A percentile compares a stretch with the other conserved stretches of the same genome.
phyloP scores from a whole-genome alignment of 75 land plant species.

The Picea sitchensis region DNA sequence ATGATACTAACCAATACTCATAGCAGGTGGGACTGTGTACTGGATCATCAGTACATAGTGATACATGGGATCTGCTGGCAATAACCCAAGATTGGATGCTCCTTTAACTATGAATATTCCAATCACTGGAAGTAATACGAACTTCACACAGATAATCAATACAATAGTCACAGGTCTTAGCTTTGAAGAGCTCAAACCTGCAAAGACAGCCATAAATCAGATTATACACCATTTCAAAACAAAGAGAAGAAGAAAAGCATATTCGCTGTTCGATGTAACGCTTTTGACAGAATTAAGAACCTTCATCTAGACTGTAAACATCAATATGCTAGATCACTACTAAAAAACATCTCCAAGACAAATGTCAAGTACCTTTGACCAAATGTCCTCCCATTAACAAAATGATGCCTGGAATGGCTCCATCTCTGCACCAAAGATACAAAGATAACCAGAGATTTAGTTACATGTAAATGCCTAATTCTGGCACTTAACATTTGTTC shows the following conservation, averaged over 20 bases:
- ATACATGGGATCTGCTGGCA: conserved; percentile 47
- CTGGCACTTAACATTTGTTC: too few relatives aligned
- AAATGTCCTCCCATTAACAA: conserved; percentile 27
- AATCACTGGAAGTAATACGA: too few relatives aligned
- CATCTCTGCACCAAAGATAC: conserved; percentile 11
- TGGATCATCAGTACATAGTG: conserved; percentile 57
- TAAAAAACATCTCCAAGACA: too few relatives aligned
- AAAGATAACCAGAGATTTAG: not conserved
- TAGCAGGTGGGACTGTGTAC: conserved; percentile 55
- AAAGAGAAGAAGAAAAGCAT: too few relatives aligned
- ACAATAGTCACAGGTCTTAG: conserved; percentile 17
- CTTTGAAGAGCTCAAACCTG: conserved; percentile 29
- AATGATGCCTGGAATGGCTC: conserved; percentile 20
- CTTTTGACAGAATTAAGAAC: too few relatives aligned
- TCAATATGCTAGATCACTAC: too few relatives aligned
- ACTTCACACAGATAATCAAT: conserved; percentile 34
- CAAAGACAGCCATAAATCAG: not conserved
- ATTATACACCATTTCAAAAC: too few relatives aligned
- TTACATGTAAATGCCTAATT: too few relatives aligned
- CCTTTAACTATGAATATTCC: too few relatives aligned
- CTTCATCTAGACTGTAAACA: too few relatives aligned
- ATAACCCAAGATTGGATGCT: conserved; percentile 37
- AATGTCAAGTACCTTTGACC: conserved; percentile 4
- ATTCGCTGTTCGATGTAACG: too few relatives aligned
- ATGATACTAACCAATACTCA: conserved; percentile 44